Evolutionary conservation across 208 protist genomes (phyloP).

Genomic region (Crithidia expoeki): DNA sequence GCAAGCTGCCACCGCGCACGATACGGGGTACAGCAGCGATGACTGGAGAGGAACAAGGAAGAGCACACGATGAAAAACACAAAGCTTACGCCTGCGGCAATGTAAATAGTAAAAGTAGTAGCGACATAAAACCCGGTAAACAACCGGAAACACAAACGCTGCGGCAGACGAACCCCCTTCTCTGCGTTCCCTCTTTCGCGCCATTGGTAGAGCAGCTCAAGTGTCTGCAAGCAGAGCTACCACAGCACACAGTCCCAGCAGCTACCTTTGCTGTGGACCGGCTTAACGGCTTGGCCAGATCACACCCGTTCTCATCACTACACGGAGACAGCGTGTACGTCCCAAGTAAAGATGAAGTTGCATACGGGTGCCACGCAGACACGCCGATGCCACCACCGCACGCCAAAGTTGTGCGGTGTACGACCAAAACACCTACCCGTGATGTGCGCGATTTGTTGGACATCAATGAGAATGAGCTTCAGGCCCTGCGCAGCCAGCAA

Average conservation of each 20-base stretch:
- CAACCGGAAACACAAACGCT: not conserved
- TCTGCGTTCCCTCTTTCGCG: not conserved
- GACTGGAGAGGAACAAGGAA: not conserved
- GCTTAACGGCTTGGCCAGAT: not conserved
- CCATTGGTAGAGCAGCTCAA: conserved; percentile 1
- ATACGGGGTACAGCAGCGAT: not conserved
- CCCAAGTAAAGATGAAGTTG: not conserved
- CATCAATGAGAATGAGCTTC: conserved; percentile 10
- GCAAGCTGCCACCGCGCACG: conserved; percentile 26
- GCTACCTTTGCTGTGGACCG: no score
- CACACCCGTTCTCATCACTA: not conserved
- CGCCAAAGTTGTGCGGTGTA: conserved; percentile 13
- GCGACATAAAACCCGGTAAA: not conserved
- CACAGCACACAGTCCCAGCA: not conserved
- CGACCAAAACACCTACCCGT: not conserved
- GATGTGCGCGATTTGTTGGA: conserved; percentile 22
- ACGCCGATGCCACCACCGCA: conserved; percentile 15
- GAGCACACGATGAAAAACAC: no score
- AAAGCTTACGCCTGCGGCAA: no score
- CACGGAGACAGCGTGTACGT: conserved; percentile 4
- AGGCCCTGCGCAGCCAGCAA: conserved; percentile 8
- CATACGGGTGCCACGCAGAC: conserved; percentile 13
- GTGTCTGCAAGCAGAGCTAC: not conserved
- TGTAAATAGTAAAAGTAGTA: not conserved
- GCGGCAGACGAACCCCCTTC: not conserved